Percentiles rank a stretch among this genome's conserved stretches.
These are phyloP conservation scores for Jamesozyma lodderae DNA, from an alignment of 805 yeast genomes.

Conservation along the genomic window DNA sequence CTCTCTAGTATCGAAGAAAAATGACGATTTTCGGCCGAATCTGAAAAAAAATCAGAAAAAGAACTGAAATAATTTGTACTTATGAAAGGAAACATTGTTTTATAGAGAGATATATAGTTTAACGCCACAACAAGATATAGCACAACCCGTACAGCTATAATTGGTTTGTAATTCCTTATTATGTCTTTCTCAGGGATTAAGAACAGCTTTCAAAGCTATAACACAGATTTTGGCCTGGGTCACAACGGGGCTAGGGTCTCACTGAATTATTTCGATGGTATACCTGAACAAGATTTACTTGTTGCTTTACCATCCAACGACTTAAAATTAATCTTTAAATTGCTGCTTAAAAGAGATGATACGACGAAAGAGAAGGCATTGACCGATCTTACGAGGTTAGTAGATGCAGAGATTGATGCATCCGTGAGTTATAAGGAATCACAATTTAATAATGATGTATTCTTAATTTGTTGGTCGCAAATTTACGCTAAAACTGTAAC, in stretches of 20 bases:
- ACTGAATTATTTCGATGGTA: constrained; percentile 64
- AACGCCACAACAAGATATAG: no score
- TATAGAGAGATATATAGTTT: no score
- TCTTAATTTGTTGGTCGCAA: constrained; percentile 65
- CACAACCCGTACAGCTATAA: no score
- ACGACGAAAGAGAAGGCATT: constrained; percentile 81
- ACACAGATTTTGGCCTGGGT: constrained; percentile 31
- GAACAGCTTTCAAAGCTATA: constrained; percentile 19
- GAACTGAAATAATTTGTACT: no score
- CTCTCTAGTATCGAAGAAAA: no score
- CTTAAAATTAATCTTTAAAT: constrained; percentile 59
- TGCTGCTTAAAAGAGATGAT: constrained; percentile 66
- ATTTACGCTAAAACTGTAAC: constrained; percentile 70
- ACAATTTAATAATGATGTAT: constrained; percentile 41
- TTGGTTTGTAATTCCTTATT: no score
- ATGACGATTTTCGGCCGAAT: no score
- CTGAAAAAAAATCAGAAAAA: not conserved
- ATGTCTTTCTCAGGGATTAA: constrained; percentile 28
- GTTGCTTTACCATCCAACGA: constrained; percentile 34
- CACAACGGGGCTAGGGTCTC: constrained; percentile 47
- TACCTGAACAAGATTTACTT: constrained; percentile 57
- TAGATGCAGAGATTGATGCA: constrained; percentile 17
- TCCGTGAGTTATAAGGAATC: not conserved
- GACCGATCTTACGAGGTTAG: constrained; percentile 37
- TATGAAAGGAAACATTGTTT: no score